phyloP scores from a whole-genome alignment of 208 protist species.

The Leishmania tarentolae region DNA sequence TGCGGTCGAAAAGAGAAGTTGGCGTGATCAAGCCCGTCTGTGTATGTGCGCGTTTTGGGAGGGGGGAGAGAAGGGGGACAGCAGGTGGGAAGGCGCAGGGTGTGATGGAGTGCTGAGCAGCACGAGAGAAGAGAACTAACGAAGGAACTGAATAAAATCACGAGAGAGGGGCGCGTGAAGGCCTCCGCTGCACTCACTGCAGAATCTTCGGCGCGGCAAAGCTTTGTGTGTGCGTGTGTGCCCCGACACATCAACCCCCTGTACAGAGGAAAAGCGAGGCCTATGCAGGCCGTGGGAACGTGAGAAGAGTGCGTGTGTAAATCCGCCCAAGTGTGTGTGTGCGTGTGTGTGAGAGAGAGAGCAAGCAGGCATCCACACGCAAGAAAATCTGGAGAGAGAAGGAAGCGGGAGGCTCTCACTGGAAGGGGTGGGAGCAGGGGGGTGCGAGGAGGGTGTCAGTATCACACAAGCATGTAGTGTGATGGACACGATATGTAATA shows the following conservation, averaged over 20 bases:
- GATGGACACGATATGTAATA: neutral
- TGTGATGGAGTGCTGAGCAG: conserved; percentile 5
- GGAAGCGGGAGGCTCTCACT: neutral
- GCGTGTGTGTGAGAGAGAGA: neutral
- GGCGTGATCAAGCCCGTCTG: neutral
- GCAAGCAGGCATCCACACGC: neutral
- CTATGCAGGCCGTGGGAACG: neutral
- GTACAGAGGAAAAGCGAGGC: neutral
- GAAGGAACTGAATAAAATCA: conserved; percentile 8
- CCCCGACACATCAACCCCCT: neutral
- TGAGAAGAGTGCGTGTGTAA: neutral
- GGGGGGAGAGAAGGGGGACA: neutral
- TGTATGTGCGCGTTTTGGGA: neutral
- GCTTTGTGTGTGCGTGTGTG: too few relatives aligned
- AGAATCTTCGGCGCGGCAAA: too few relatives aligned
- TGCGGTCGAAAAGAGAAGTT: neutral
- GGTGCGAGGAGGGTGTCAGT: neutral
- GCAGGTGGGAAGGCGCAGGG: neutral
- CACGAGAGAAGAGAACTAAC: neutral
- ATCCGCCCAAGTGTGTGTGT: neutral
- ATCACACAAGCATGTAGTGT: neutral
- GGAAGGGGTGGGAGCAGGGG: neutral
- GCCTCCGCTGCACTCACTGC: neutral
- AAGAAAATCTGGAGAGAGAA: neutral
- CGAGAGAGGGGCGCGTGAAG: neutral